These are phyloP conservation scores for Trypanosomatidae sp. DNA, from an alignment of 208 protist species.

Conservation along the genomic window DNA sequence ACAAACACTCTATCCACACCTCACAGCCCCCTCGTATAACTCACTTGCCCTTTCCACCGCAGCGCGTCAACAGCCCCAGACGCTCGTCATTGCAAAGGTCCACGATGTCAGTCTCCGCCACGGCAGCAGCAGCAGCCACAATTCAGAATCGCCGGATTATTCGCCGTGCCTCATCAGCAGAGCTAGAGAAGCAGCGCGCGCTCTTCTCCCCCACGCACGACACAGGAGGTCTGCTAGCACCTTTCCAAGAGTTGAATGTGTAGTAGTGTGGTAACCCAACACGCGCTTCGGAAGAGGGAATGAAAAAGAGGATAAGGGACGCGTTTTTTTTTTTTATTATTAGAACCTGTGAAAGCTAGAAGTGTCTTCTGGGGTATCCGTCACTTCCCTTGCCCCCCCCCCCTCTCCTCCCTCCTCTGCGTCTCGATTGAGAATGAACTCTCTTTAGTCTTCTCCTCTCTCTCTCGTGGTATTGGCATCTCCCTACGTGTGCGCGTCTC, in stretches of 20 bases:
- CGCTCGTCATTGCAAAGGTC: conserved; percentile 9
- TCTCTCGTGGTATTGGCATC: not conserved
- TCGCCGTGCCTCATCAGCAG: conserved; percentile 13
- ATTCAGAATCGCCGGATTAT: not conserved
- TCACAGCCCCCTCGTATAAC: not conserved
- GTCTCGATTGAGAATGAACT: conserved; percentile 1
- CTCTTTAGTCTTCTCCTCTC: conserved; percentile 7
- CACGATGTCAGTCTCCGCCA: not conserved
- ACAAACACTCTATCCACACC: not conserved
- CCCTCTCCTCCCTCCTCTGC: conserved; percentile 2
- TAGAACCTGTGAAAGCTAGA: not conserved
- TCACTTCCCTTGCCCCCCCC: not conserved
- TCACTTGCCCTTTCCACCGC: conserved; percentile 7
- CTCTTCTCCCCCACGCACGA: conserved; percentile 59
- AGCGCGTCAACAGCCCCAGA: conserved; percentile 4
- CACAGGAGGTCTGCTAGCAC: conserved; percentile 35
- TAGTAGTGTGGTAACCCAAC: not conserved
- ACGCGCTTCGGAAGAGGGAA: not conserved
- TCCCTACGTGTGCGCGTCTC: not conserved
- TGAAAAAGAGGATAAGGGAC: not conserved
- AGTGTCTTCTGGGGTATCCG: not conserved
- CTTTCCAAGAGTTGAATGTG: conserved; percentile 40
- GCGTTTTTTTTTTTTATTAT: not conserved
- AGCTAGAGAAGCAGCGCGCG: conserved; percentile 27
- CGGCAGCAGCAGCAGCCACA: conserved; percentile 7